Base-by-base conservation (phyloP, 1,139 yeast genomes). In the Pichia sp. region DNA sequence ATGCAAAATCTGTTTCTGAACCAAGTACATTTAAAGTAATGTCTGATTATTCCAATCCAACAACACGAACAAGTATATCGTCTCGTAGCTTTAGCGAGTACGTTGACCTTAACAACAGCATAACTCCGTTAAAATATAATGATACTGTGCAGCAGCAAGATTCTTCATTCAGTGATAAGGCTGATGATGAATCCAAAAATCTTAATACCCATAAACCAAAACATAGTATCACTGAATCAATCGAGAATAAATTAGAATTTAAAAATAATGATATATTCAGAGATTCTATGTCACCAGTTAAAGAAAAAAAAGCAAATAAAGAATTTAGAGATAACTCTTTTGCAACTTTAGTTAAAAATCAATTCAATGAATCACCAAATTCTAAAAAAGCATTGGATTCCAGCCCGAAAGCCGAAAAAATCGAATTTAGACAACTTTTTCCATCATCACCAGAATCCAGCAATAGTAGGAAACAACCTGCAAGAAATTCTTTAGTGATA, bases 1-100 rank as follows among this genome's bases (percentile, higher is more conserved):
- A 31, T 32, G 38, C 32, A 24, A 45, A 50, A 23, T 49, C 55
- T 3, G 39, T 41, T 28, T 57, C 61, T 1, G 60, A 58, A 40
- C 57, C 60, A 31, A 53, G 58, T 39, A 55, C 63, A 3, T 52
- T 46, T 34, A 55, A 58, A 33, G 51, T 55, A 1, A 52, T 54
- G 48, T 59, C 62, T 2, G 62, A 59, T 3, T 76, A 73, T 55
- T 75, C 82, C 1, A 68, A 70, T 47, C 76, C 77, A 26, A 74
- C 80, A 30, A 66, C 77, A 25, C 41, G 31, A 16, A 53, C 58
- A 3, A 51, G 52, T 45, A 24, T 52, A 10, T 35, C 43, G 4
- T 51, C 54, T 6, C 24, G 32, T 16, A 37, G 43, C 30, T 30
- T 41, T 56, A 31, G 22, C 6, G 42, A 46, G n/a, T n/a, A n/a